phyloP scores from a whole-genome alignment of 2,329 filamentous ascomycete species.

The Aspergillus hortae region DNA sequence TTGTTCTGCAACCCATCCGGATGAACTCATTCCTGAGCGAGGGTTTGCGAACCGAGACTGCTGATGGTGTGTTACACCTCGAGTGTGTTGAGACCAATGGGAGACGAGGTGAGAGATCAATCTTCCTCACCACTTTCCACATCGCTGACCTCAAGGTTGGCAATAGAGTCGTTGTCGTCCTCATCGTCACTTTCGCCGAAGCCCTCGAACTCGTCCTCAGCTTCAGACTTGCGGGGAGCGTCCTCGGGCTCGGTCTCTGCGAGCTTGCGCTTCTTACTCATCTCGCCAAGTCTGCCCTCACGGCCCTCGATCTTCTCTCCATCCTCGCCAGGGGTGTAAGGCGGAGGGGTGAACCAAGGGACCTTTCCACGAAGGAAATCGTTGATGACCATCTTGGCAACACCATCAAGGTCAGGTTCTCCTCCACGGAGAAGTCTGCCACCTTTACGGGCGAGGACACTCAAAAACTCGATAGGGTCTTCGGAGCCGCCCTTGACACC shows the following conservation, averaged over 20 bases:
- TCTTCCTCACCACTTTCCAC: conserved; percentile 44
- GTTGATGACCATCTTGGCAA: conserved; percentile 94
- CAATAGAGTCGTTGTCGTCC: conserved; percentile 41
- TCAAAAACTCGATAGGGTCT: conserved; percentile 76
- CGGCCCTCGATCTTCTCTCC: conserved; percentile 62
- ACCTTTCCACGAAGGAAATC: conserved; percentile 95
- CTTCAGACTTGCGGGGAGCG: conserved; percentile 27
- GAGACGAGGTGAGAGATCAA: conserved; percentile 16
- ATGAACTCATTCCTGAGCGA: neutral
- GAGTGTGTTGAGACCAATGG: neutral
- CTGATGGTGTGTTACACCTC: neutral
- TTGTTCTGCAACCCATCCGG: neutral
- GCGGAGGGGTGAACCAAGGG: conserved; percentile 89
- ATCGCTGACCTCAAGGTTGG: conserved; percentile 42
- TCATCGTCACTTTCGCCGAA: conserved; percentile 38
- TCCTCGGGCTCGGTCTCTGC: conserved; percentile 45
- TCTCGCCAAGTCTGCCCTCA: conserved; percentile 77
- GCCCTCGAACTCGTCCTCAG: conserved; percentile 33
- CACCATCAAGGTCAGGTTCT: conserved; percentile 91
- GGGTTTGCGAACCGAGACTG: conserved; percentile 5
- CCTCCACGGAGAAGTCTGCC: conserved; percentile 84
- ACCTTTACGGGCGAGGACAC: conserved; percentile 79
- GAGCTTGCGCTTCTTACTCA: conserved; percentile 73
- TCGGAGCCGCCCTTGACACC: conserved; percentile 71
- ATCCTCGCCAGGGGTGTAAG: conserved; percentile 52